Percentiles rank a stretch among this genome's conserved stretches.
Evolutionary conservation across 2,329 filamentous ascomycete genomes (phyloP).

Genomic region (Magnaporthales sp.): DNA sequence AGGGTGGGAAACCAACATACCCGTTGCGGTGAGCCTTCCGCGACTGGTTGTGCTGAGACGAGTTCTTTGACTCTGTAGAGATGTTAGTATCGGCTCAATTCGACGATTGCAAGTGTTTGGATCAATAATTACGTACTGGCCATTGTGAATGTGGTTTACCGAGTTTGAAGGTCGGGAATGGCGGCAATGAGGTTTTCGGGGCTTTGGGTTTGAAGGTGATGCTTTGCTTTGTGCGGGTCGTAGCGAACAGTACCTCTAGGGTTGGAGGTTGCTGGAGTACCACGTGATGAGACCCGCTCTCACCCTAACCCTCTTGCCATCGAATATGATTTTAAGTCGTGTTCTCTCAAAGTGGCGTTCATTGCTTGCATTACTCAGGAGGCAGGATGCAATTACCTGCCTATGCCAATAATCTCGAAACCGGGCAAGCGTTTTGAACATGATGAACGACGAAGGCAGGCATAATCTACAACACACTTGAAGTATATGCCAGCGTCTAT

Average conservation of each 20-base stretch:
- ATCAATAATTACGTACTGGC: constrained; percentile 48
- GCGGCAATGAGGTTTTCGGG: not conserved
- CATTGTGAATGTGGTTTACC: constrained; percentile 48
- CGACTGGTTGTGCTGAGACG: constrained; percentile 97
- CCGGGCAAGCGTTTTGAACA: not conserved
- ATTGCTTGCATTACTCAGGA: no score
- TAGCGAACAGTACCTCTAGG: not conserved
- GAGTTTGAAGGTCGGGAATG: not conserved
- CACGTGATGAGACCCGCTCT: not conserved
- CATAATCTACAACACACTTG: not conserved
- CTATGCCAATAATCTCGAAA: not conserved
- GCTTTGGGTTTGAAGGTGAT: not conserved
- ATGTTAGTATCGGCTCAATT: constrained; percentile 15
- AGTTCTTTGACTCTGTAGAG: constrained; percentile 93
- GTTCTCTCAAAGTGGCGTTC: no score
- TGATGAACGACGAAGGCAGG: not conserved
- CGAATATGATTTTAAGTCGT: no score
- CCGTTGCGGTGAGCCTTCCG: constrained; percentile 99
- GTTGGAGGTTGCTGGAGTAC: not conserved
- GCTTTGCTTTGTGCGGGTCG: not conserved
- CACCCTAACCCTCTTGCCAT: not conserved
- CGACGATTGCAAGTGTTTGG: not conserved
- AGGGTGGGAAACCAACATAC: constrained; percentile 46
- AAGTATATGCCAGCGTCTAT: not conserved
- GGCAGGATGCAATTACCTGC: not conserved